These are phyloP conservation scores for Castanea crenata DNA, from an alignment of 306 rosid genomes.

Conservation along the genomic window DNA sequence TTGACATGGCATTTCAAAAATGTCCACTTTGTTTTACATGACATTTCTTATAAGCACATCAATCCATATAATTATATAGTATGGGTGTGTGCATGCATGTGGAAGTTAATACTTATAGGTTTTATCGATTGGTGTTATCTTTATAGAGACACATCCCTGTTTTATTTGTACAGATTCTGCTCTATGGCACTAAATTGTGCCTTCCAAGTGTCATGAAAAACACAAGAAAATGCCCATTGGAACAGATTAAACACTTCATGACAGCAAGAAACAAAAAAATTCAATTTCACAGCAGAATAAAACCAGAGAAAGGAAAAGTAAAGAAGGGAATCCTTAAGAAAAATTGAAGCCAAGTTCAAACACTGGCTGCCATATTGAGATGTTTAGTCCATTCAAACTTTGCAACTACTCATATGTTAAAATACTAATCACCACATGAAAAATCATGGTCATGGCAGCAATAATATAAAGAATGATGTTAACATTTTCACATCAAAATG, in stretches of 20 bases:
- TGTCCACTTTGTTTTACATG: background rate
- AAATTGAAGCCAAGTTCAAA: background rate
- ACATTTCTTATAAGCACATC: background rate
- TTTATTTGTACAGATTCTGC: background rate
- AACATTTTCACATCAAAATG: background rate
- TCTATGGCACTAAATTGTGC: background rate
- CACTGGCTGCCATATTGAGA: background rate
- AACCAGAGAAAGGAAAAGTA: background rate
- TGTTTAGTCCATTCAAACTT: background rate
- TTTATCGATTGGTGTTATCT: background rate
- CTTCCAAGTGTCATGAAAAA: background rate
- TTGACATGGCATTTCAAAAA: background rate
- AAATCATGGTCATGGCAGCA: background rate
- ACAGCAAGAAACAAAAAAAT: background rate
- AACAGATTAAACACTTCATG: background rate
- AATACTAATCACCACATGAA: background rate
- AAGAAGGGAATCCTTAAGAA: background rate
- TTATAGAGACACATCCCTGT: background rate
- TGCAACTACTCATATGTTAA: background rate
- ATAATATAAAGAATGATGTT: background rate
- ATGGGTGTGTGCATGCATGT: background rate
- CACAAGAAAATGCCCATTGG: background rate
- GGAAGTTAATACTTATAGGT: background rate
- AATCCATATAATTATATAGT: background rate
- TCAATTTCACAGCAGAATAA: background rate